Base-by-base conservation (phyloP, 2,329 filamentous ascomycete genomes). In the Simplicillium sp. region DNA sequence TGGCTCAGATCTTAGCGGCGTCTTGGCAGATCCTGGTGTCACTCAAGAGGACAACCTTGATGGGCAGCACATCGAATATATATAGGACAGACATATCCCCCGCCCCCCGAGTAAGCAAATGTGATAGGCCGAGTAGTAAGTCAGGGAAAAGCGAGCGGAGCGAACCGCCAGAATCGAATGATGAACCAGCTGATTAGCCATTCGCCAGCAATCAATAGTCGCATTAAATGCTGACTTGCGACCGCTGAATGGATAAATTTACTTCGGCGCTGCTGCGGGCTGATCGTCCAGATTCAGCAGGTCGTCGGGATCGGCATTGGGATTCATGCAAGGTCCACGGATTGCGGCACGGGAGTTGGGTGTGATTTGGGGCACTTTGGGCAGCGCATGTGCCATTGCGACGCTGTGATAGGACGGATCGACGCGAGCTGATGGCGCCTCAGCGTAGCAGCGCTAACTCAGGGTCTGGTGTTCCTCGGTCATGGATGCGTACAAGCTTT, bases 241-340 rank as follows among this genome's bases (percentile, higher is more conserved):
- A 32, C 14, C 14, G 29, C 12, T 41, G 20, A 39, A 29, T 38
- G 45, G 40, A 18, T 29, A 14, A 39, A 34, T 34, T 43, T 16
- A 36, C 20, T 9, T 25, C 20, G 20, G 20, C 37, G 33, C 17
- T 9, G 12, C 32, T 14, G 37, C 44, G 38, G 41, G 42, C 39
- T 40, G 32, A 17, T 31, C 33, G 47, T 29, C 48, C 46, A 37
- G 28, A 44, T 50, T 43, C 13, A 45, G 48, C 38, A 50, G 48
- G 48, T 50, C 43, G 38, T 41, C 32, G 25, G 39, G 41, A 44
- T 46, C 48, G 40, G 38, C 38, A 39, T 29, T 41, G 20, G 20
- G 20, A 9, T 25, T 25, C 20, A 25, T 25, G 20, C 20, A 25
- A 25, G 20, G 20, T 25, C 20, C 20, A 25, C 20, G 20, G 20